Evolutionary conservation across 2,329 filamentous ascomycete species (phyloP), one percentile per base, ranked within the genome.

Genomic region (Grosmannia huntii): DNA sequence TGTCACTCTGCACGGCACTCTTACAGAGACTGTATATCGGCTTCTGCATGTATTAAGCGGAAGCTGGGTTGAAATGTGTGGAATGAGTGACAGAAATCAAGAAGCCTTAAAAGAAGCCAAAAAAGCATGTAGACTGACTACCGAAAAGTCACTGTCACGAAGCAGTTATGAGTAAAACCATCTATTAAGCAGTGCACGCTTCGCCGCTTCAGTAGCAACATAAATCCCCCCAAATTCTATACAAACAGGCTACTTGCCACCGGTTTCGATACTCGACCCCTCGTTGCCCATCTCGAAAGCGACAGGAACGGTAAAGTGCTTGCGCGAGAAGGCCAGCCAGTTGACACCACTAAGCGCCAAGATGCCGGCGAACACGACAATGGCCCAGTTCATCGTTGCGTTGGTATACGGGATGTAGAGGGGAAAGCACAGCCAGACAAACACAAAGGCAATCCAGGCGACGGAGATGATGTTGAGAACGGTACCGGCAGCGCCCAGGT

Each of bases 371-470:
- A 55, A 50, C 9, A 55, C 57, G 12, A 58, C 57, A 19, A 55
- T 51, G 5, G 57, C 53, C 33, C 36, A 59, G 49, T 59, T 59
- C 57, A 59, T 59, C 12, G 25, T 59, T 27, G 19, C 12, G 27
- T 25, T 49, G 27, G 25, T 57, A 25, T 33, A 27, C 1, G 58
- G 58, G 1, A 57, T 23, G 27, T 54, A 54, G 5, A 46, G 10
- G 11, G 58, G 58, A 27, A 60, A 60, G 25, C 51, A 54, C 19
- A 60, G 51, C 41, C 41, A 60, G 27, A 60, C 51, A 9, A 57
- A 31, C 1, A 55, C n/a, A 12, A 60, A 55, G 10, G 10, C 19
- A 9, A 57, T 54, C 58, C 58, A 60, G 50, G 9, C 16, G 11
- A 60, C 2, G 14, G 58, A 31, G 11, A 52, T 21, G 12, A 50